phyloP scores from a whole-genome alignment of 2,329 filamentous ascomycete species.

The Fusarium succisae region DNA sequence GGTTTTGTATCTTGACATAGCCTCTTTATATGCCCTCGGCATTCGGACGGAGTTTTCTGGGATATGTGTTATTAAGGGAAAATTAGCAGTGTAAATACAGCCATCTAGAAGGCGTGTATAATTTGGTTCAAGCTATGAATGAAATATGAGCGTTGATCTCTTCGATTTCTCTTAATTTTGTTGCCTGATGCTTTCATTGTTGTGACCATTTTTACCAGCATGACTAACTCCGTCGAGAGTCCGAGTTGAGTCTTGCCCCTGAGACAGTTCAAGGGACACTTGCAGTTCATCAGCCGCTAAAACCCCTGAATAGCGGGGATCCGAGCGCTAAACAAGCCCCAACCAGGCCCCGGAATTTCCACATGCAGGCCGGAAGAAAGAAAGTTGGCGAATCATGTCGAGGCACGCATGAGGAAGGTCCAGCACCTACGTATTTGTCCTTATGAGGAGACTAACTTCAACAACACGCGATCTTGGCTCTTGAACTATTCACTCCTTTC shows the following conservation, averaged over 20 bases:
- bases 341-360: conserved; percentile 27
- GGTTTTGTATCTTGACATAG: conserved; percentile 10
- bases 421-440: conserved; percentile 25
- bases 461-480: conserved; percentile 20
- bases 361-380: conserved; percentile 18
- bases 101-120: conserved; percentile 16
- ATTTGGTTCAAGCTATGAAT: conserved; percentile 12
- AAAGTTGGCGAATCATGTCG: conserved; percentile 17
- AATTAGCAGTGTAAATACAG: conserved; percentile 18
- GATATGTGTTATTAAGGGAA: conserved; percentile 7
- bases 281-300: conserved; percentile 20
- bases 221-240: background rate
- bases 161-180: background rate
- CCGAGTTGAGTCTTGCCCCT: conserved; percentile 5
- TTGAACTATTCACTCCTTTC: background rate
- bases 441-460: conserved; percentile 15
- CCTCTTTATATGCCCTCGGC: conserved; percentile 9
- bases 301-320: conserved; percentile 32
- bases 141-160: conserved; percentile 5
- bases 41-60: conserved; percentile 17
- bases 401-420: conserved; percentile 11
- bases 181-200: background rate
- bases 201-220: background rate
- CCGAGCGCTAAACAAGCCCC: conserved; percentile 26
- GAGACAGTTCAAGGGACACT: conserved; percentile 19